These are phyloP conservation scores for Linnemannia zychae DNA, from an alignment of 192 early-diverging fungal species.

Conservation along the genomic window DNA sequence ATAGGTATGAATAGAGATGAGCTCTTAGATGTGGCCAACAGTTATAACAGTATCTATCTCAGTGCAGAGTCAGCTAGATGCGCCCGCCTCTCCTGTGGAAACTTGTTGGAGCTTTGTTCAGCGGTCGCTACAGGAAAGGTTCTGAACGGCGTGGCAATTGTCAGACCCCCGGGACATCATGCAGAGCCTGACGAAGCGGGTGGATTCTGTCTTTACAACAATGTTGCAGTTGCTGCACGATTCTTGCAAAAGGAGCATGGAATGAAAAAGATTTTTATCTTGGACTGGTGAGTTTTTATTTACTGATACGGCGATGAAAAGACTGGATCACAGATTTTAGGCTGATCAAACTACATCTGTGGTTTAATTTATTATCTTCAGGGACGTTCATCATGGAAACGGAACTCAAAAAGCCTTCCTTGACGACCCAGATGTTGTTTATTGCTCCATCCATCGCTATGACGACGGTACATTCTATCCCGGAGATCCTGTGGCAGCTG, in stretches of 20 bases:
- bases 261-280: conserved; percentile 76
- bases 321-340: background rate
- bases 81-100: conserved; percentile 81
- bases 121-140: conserved; percentile 75
- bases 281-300: conserved; percentile 79
- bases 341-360: too few species aligned
- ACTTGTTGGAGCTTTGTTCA: conserved; percentile 77
- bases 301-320: background rate
- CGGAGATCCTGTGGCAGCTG: conserved; percentile 63
- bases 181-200: conserved; percentile 80
- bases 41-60: conserved; percentile 79
- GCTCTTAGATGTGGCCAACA: conserved; percentile 56
- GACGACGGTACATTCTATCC: conserved; percentile 89
- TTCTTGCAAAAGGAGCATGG: conserved; percentile 66
- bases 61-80: conserved; percentile 72
- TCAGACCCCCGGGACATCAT: conserved; percentile 96
- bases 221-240: conserved; percentile 87
- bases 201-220: conserved; percentile 94
- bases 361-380: conserved; percentile 5
- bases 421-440: conserved; percentile 82
- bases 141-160: conserved; percentile 86
- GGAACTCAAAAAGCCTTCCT: conserved; percentile 91
- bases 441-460: conserved; percentile 90
- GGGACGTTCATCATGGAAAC: conserved; percentile 96
- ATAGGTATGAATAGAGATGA: conserved; percentile 63